A percentile compares a stretch with the other conserved stretches of the same genome.
Conservation (phyloP, 257 asterid species). For the Ehretia macrophylla region DNA sequence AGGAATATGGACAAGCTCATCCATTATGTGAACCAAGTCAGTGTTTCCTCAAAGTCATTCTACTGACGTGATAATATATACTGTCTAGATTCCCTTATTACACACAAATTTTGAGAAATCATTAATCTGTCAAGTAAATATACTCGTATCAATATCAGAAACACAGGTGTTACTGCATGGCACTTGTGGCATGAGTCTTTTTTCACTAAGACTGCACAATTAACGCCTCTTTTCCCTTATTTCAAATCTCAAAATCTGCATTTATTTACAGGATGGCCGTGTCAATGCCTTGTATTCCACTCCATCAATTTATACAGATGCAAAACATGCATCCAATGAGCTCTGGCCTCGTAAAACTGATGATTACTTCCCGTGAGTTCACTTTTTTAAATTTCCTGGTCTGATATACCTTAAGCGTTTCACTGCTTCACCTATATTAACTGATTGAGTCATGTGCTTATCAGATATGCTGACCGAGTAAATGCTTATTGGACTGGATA, state of each 20-base stretch:
- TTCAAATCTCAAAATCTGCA: background rate
- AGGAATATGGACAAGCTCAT: slow-evolving; percentile 96
- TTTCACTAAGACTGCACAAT: no score
- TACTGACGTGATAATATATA: background rate
- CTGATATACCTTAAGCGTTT: background rate
- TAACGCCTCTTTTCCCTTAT: background rate
- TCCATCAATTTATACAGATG: slow-evolving; percentile 89
- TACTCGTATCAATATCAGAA: background rate
- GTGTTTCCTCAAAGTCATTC: slow-evolving; percentile 18
- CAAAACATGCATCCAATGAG: slow-evolving; percentile 70
- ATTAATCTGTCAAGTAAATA: background rate
- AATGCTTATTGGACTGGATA: slow-evolving; percentile 98
- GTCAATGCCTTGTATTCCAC: slow-evolving; percentile 93
- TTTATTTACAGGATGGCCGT: slow-evolving; percentile 85
- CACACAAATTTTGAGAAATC: no score
- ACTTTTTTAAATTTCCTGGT: slow-evolving; percentile 4
- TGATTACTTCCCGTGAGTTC: slow-evolving; percentile 91
- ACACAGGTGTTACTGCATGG: no score
- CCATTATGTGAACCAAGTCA: slow-evolving; percentile 84
- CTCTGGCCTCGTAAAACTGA: slow-evolving; percentile 92
- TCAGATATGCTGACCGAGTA: slow-evolving; percentile 87
- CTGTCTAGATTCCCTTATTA: background rate
- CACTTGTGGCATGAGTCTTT: no score
- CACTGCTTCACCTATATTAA: slow-evolving; percentile 8
- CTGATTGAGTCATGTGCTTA: slow-evolving; percentile 15